phyloP scores from a whole-genome alignment of 1,284 basidiomycete genomes.

The Fomes fomentarius region DNA sequence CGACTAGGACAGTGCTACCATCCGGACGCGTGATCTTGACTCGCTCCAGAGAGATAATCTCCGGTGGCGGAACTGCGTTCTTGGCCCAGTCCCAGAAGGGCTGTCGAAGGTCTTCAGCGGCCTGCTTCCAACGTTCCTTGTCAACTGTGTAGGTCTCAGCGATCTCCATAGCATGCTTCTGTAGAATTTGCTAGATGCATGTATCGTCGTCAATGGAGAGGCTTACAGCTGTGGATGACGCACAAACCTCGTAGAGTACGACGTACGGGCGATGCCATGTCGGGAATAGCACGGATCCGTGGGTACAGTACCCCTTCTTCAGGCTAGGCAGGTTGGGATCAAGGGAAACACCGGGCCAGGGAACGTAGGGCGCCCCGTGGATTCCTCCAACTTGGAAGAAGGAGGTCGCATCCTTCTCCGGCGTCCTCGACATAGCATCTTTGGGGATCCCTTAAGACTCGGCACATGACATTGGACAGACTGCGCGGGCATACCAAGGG shows the following conservation, averaged over 20 bases:
- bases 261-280: conserved; percentile 58
- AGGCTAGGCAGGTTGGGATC: conserved; percentile 29
- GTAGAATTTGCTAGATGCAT: conserved; percentile 46
- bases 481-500: too few species aligned
- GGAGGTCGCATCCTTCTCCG: conserved; percentile 39
- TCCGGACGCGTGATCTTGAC: conserved; percentile 43
- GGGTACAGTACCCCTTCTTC: conserved; percentile 51
- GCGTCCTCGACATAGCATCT: conserved; percentile 39
- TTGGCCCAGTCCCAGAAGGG: conserved; percentile 59
- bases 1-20: conserved; percentile 36
- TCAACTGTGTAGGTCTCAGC: conserved; percentile 43
- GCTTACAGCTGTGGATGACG: too few species aligned
- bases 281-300: conserved; percentile 53
- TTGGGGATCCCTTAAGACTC: too few species aligned
- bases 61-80: conserved; percentile 44
- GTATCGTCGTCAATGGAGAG: too few species aligned
- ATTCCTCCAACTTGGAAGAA: conserved; percentile 53
- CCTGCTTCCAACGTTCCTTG: conserved; percentile 37
- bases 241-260: conserved; percentile 47
- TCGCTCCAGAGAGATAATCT: conserved; percentile 41
- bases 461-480: too few species aligned
- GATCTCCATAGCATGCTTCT: conserved; percentile 40
- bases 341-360: conserved; percentile 47
- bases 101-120: conserved; percentile 43
- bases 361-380: conserved; percentile 48